Evolutionary conservation across 495 filamentous ascomycete species (phyloP).

Genomic region (Talaromyces thailandensis): DNA sequence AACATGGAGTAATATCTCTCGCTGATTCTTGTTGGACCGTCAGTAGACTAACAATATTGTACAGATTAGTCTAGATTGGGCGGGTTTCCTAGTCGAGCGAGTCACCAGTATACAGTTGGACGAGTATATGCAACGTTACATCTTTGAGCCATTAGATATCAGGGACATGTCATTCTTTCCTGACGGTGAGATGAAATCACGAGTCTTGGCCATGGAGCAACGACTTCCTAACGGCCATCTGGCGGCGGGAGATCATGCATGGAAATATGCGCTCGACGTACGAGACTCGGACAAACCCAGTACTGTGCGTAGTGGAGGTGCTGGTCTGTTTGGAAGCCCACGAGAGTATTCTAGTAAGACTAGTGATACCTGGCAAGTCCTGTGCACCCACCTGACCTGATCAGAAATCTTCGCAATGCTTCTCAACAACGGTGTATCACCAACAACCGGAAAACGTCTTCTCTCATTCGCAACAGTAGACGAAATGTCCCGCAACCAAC

Average conservation of each 20-base stretch:
- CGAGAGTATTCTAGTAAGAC: constrained; percentile 47
- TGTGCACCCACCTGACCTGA: not conserved
- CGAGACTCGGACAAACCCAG: constrained; percentile 19
- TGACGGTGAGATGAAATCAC: constrained; percentile 34
- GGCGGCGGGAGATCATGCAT: constrained; percentile 36
- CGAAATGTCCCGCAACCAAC: constrained; percentile 48
- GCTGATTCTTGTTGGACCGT: not conserved
- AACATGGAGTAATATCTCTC: constrained; percentile 43
- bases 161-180: constrained; percentile 47
- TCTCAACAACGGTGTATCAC: constrained; percentile 41
- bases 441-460: constrained; percentile 36
- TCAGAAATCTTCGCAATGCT: constrained; percentile 36
- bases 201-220: constrained; percentile 42
- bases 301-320: constrained; percentile 38
- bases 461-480: constrained; percentile 42
- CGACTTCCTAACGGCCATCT: constrained; percentile 30
- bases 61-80: constrained; percentile 52
- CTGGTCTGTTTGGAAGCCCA: constrained; percentile 43
- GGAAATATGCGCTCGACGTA: constrained; percentile 30
- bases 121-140: constrained; percentile 45
- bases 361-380: not conserved
- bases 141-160: constrained; percentile 48
- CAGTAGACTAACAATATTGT: not conserved
- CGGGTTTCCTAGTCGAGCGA: constrained; percentile 46
- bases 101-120: constrained; percentile 40